A percentile compares a stretch with the other conserved stretches of the same genome.
These are phyloP conservation scores for Boletus coccyginus DNA, from an alignment of 768 basidiomycete species.

Conservation along the genomic window DNA sequence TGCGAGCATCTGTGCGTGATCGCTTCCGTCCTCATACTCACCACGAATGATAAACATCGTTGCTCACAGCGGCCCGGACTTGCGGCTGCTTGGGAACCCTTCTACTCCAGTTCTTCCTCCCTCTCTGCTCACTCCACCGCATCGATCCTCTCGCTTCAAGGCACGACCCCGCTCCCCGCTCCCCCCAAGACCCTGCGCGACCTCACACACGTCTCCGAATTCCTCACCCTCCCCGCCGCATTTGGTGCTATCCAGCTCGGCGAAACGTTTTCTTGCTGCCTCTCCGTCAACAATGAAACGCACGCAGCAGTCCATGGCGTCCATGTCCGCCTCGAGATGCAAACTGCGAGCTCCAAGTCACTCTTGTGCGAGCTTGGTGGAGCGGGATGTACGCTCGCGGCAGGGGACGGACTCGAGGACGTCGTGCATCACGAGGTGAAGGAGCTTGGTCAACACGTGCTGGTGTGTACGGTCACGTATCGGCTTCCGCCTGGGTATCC, in stretches of 20 bases:
- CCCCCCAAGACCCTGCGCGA: constrained; percentile 85
- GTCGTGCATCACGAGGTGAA: constrained; percentile 88
- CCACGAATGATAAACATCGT: constrained; percentile 1
- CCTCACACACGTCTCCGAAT: constrained; percentile 72
- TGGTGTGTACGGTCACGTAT: constrained; percentile 84
- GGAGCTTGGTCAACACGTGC: constrained; percentile 87
- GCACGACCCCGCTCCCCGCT: constrained; percentile 61
- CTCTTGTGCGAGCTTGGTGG: constrained; percentile 64
- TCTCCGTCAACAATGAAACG: constrained; percentile 82
- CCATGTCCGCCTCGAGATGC: constrained; percentile 77
- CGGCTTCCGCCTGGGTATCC: constrained; percentile 61
- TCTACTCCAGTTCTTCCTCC: constrained; percentile 79
- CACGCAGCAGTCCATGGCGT: constrained; percentile 61
- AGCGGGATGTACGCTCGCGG: constrained; percentile 42
- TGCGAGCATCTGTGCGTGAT: constrained; percentile 78
- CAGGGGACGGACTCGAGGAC: constrained; percentile 61
- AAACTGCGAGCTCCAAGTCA: constrained; percentile 69
- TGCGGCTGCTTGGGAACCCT: constrained; percentile 79
- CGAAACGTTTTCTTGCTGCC: constrained; percentile 80
- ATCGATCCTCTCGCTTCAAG: constrained; percentile 75
- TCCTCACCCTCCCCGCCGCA: constrained; percentile 76
- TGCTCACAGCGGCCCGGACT: constrained; percentile 62
- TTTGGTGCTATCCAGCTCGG: constrained; percentile 89
- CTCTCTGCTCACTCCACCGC: constrained; percentile 81
- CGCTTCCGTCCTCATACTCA: background rate